Conservation (phyloP, 306 rosid species). For the Corylus heterophylla region DNA sequence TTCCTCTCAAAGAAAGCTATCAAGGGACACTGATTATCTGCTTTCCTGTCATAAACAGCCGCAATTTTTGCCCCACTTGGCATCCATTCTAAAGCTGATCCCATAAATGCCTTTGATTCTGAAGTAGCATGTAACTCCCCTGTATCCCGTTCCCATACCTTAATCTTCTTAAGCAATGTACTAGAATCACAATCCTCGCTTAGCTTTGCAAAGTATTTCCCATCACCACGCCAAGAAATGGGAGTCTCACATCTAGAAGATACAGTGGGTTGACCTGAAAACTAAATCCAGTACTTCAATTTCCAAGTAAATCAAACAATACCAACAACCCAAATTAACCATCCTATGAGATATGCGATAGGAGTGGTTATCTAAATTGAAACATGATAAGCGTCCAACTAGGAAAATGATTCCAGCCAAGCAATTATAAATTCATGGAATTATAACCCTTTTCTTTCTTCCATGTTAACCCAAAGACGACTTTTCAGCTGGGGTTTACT, state of each 20-base stretch:
- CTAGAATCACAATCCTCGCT: constrained; percentile 37
- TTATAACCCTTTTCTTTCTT: not conserved
- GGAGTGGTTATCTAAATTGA: not conserved
- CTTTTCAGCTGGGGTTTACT: not conserved
- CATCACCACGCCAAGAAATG: constrained; percentile 95
- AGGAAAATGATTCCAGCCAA: not conserved
- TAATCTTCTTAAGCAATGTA: constrained; percentile 53
- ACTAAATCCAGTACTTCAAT: constrained; percentile 21
- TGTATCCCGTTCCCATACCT: constrained; percentile 88
- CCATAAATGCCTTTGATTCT: constrained; percentile 61
- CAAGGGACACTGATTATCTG: constrained; percentile 60
- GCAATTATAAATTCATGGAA: not conserved
- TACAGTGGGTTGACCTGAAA: constrained; percentile 60
- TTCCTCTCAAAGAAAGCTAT: constrained; percentile 91
- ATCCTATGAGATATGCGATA: too few species aligned
- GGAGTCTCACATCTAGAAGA: constrained; percentile 33
- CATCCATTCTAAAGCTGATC: constrained; percentile 87
- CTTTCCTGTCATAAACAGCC: constrained; percentile 62
- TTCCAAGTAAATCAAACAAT: not conserved
- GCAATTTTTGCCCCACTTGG: constrained; percentile 97
- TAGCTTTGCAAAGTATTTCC: constrained; percentile 75
- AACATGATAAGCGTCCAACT: not conserved
- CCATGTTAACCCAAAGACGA: not conserved
- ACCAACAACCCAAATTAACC: too few species aligned
- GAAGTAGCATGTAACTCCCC: constrained; percentile 75